A percentile compares a stretch with the other conserved stretches of the same genome.
Conservation (phyloP, 2,329 filamentous ascomycete genomes). For the Blastomyces parvus region DNA sequence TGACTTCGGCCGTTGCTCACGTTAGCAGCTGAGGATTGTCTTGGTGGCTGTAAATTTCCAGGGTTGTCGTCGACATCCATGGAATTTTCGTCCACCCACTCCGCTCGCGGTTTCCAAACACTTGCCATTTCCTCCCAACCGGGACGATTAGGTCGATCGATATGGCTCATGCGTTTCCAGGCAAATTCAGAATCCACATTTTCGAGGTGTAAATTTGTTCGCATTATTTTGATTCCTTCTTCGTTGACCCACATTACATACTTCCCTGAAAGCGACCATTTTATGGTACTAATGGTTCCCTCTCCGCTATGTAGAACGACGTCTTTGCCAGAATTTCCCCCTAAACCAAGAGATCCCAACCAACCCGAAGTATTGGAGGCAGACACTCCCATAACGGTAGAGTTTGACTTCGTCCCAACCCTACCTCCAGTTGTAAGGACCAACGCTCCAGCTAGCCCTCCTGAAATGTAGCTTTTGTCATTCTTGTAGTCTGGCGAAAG, state of each 20-base stretch:
- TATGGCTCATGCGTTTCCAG: constrained; percentile 90
- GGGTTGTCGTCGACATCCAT: constrained; percentile 62
- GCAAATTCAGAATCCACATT: constrained; percentile 66
- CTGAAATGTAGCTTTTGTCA: constrained; percentile 81
- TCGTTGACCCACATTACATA: constrained; percentile 96
- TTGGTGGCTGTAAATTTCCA: constrained; percentile 23
- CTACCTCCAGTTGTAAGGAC: constrained; percentile 77
- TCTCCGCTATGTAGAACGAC: constrained; percentile 84
- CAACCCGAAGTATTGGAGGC: constrained; percentile 79
- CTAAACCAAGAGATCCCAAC: constrained; percentile 79
- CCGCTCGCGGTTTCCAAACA: constrained; percentile 83
- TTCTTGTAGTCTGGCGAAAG: constrained; percentile 91
- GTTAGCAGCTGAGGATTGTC: constrained; percentile 18
- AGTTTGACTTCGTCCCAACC: constrained; percentile 66
- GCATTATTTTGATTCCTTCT: constrained; percentile 95
- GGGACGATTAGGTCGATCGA: constrained; percentile 74
- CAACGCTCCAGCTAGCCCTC: constrained; percentile 76
- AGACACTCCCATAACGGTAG: constrained; percentile 63
- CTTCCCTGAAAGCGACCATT: constrained; percentile 87
- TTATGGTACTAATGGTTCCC: constrained; percentile 80
- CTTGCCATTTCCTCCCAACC: constrained; percentile 95
- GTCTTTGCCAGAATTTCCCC: constrained; percentile 69
- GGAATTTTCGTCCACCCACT: constrained; percentile 82
- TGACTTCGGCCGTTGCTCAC: constrained; percentile 12
- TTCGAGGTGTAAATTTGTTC: constrained; percentile 73